Conservation (phyloP, 2,329 filamentous ascomycete species). For the Colletotrichum sublineola region DNA sequence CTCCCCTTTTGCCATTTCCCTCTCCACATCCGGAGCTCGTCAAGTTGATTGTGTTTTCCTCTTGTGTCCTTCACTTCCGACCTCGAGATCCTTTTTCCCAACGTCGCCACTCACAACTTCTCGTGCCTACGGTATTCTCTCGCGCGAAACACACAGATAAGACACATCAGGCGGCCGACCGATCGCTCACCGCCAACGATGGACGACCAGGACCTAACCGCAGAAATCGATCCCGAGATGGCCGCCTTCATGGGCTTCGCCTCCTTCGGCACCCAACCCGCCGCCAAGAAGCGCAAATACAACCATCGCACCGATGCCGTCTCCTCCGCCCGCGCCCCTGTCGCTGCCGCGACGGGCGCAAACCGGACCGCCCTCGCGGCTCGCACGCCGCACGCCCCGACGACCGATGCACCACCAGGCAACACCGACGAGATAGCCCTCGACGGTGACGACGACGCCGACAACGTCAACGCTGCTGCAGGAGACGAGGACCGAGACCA, state of each 20-base stretch:
- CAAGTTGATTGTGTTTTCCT: not conserved
- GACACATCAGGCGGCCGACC: not conserved
- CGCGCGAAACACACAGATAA: not conserved
- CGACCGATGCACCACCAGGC: constrained; percentile 33
- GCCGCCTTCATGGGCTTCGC: constrained; percentile 81
- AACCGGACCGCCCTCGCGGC: constrained; percentile 56
- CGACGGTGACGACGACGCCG: constrained; percentile 51
- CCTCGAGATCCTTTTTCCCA: not conserved
- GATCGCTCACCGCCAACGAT: constrained; percentile 23
- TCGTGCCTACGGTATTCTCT: not conserved
- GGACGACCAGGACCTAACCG: constrained; percentile 43
- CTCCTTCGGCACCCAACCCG: constrained; percentile 72
- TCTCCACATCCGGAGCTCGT: not conserved
- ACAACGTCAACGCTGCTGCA: constrained; percentile 55
- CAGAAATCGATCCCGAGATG: constrained; percentile 58
- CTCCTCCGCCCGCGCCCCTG: constrained; percentile 50
- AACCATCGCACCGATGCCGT: constrained; percentile 68
- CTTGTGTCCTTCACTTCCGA: not conserved
- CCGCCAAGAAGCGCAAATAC: constrained; percentile 75
- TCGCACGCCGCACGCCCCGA: constrained; percentile 35
- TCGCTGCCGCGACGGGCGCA: constrained; percentile 49
- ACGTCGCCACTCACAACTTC: not conserved
- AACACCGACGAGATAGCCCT: constrained; percentile 63
- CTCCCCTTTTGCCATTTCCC: not conserved
- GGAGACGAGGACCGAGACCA: constrained; percentile 18